phyloP scores from a whole-genome alignment of 2,329 filamentous ascomycete genomes.

The Tothia fuscella region DNA sequence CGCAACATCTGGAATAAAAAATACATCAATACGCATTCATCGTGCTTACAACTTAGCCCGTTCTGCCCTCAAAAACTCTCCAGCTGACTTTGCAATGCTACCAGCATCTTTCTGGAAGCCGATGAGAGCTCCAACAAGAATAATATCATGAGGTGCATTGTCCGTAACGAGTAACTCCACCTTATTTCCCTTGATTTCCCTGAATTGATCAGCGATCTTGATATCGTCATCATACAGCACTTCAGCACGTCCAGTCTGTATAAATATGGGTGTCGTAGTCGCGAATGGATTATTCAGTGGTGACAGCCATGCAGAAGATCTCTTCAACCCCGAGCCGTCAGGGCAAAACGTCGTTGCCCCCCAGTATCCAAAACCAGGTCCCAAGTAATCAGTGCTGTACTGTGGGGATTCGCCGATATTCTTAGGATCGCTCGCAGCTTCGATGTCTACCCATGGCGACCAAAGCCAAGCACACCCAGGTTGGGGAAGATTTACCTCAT shows the following conservation, averaged over 20 bases:
- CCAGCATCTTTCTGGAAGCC: slow-evolving; percentile 31
- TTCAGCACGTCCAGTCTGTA: slow-evolving; percentile 30
- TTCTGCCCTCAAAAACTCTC: slow-evolving; percentile 18
- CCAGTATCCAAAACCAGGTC: slow-evolving; percentile 29
- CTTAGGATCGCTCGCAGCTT: slow-evolving; percentile 17
- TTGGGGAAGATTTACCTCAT: slow-evolving; percentile 19
- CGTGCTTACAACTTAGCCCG: slow-evolving; percentile 4
- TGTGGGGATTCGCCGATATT: slow-evolving; percentile 22
- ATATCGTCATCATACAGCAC: slow-evolving; percentile 30
- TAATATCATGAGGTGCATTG: slow-evolving; percentile 34
- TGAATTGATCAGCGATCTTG: slow-evolving; percentile 27
- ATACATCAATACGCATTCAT: neutral
- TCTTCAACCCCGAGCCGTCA: slow-evolving; percentile 12
- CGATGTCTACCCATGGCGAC: slow-evolving; percentile 32
- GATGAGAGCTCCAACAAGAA: slow-evolving; percentile 27
- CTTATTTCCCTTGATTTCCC: slow-evolving; percentile 26
- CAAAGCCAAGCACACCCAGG: slow-evolving; percentile 31
- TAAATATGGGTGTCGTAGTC: slow-evolving; percentile 28
- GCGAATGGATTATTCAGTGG: slow-evolving; percentile 27
- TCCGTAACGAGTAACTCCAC: slow-evolving; percentile 31
- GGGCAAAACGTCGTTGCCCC: slow-evolving; percentile 24
- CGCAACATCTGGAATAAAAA: too few species aligned
- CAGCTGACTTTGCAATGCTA: slow-evolving; percentile 25
- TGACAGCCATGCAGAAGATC: slow-evolving; percentile 25
- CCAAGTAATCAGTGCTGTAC: slow-evolving; percentile 31